These are phyloP conservation scores for Phylloporus scabripes DNA, from an alignment of 768 basidiomycete species.

Conservation along the genomic window DNA sequence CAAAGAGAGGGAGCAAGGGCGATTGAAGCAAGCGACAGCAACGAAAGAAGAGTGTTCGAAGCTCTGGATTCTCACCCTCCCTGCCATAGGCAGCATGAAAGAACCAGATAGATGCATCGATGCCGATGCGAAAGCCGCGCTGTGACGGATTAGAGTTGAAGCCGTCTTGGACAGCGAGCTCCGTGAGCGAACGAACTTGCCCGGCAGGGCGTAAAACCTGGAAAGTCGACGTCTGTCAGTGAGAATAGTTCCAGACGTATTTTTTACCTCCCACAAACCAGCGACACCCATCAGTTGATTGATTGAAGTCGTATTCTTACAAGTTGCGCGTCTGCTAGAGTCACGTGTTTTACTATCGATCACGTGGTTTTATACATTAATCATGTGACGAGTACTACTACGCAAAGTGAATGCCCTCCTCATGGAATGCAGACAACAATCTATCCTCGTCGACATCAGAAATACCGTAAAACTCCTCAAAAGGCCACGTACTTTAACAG, in stretches of 20 bases:
- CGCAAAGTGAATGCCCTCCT: conserved; percentile 69
- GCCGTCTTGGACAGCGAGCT: conserved; percentile 69
- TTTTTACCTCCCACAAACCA: conserved; percentile 46
- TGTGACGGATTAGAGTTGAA: conserved; percentile 61
- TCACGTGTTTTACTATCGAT: not conserved
- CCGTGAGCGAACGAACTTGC: conserved; percentile 66
- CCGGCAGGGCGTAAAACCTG: conserved; percentile 70
- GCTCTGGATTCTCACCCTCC: conserved; percentile 83
- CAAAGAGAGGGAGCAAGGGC: conserved; percentile 83
- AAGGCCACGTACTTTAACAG: conserved; percentile 64
- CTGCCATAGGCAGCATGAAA: conserved; percentile 64
- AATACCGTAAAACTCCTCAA: not conserved
- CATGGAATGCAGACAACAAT: conserved; percentile 67
- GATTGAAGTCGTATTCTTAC: not conserved
- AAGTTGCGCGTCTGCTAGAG: not conserved
- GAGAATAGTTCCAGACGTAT: conserved; percentile 9
- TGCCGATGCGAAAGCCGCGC: conserved; percentile 77
- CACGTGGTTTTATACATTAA: not conserved
- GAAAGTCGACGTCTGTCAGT: not conserved
- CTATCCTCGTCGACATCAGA: conserved; percentile 31
- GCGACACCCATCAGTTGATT: conserved; percentile 45
- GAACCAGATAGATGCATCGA: conserved; percentile 82
- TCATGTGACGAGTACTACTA: conserved; percentile 22
- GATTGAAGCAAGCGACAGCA: conserved; percentile 71
- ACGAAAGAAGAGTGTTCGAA: conserved; percentile 81